These are phyloP conservation scores for Bryoglossum gracile DNA, from an alignment of 495 filamentous ascomycete genomes.

Conservation along the genomic window DNA sequence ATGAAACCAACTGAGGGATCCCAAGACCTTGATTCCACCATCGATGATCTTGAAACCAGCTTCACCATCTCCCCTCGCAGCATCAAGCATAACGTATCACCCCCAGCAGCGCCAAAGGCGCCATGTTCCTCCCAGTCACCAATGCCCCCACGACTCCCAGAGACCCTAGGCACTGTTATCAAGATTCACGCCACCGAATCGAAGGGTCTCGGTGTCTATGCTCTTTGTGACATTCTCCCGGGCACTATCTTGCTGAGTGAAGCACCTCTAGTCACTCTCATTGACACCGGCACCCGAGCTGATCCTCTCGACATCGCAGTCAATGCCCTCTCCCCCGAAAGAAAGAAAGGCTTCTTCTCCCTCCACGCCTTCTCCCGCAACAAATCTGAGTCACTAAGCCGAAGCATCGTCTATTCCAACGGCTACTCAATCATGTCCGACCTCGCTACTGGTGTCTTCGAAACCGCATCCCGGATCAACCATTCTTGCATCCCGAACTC, in stretches of 20 bases:
- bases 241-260: constrained; percentile 13
- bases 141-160: constrained; percentile 13
- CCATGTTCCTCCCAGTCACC: not conserved
- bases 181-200: constrained; percentile 6
- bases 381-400: constrained; percentile 2
- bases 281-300: constrained; percentile 6
- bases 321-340: not conserved
- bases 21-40: not conserved
- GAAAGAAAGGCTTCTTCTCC: constrained; percentile 1
- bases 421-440: constrained; percentile 11
- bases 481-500: constrained; percentile 23
- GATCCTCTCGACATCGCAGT: constrained; percentile 11
- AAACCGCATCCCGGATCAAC: constrained; percentile 17
- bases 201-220: constrained; percentile 16
- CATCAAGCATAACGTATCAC: not conserved
- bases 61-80: not conserved
- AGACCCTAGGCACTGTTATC: constrained; percentile 12
- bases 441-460: constrained; percentile 13
- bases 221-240: constrained; percentile 8
- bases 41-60: not conserved
- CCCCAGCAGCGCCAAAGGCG: not conserved
- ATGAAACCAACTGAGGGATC: not conserved
- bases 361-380: constrained; percentile 6
- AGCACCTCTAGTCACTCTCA: constrained; percentile 13
- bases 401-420: constrained; percentile 17